These are phyloP conservation scores for Exophiala aquamarina DNA, from an alignment of 2,329 filamentous ascomycete species.

Conservation along the genomic window DNA sequence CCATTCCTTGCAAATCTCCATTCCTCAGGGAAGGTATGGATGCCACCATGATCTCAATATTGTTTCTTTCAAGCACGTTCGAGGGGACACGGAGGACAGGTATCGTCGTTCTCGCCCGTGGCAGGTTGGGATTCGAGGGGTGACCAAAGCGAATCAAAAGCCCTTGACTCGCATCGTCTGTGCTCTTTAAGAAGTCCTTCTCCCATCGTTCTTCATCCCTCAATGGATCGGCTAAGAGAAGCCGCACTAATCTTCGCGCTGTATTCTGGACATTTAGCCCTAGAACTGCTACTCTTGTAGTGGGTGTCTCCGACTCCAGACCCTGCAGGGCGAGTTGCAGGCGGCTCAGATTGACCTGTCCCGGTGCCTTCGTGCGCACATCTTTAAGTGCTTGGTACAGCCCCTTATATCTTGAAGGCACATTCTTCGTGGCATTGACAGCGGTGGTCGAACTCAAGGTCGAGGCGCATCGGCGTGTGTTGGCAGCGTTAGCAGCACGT, in stretches of 20 bases:
- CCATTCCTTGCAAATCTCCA: constrained; percentile 18
- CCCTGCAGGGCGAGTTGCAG: constrained; percentile 60
- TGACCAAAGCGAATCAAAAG: constrained; percentile 65
- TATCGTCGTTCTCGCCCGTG: constrained; percentile 50
- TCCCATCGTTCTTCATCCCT: constrained; percentile 66
- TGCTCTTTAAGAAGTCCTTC: constrained; percentile 52
- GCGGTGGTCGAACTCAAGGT: constrained; percentile 52
- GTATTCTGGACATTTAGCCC: constrained; percentile 50
- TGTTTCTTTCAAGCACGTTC: constrained; percentile 54
- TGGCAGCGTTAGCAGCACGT: constrained; percentile 12
- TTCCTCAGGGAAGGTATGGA: constrained; percentile 37
- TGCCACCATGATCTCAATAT: constrained; percentile 61
- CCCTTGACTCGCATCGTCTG: constrained; percentile 53
- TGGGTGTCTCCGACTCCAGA: constrained; percentile 53
- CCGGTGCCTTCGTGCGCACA: constrained; percentile 53
- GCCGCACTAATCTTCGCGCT: constrained; percentile 62
- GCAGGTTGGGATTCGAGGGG: constrained; percentile 41
- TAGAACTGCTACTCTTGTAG: constrained; percentile 59
- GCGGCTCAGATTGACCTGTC: constrained; percentile 59
- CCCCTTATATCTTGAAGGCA: constrained; percentile 52
- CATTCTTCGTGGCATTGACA: constrained; percentile 53
- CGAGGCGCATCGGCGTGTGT: constrained; percentile 28
- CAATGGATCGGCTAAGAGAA: constrained; percentile 71
- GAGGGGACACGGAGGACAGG: constrained; percentile 58
- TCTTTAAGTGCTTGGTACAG: constrained; percentile 54